Evolutionary conservation across 1,139 yeast genomes (phyloP), one percentile per base, ranked within the genome.

Genomic region (Blastobotrys petasosporus): DNA sequence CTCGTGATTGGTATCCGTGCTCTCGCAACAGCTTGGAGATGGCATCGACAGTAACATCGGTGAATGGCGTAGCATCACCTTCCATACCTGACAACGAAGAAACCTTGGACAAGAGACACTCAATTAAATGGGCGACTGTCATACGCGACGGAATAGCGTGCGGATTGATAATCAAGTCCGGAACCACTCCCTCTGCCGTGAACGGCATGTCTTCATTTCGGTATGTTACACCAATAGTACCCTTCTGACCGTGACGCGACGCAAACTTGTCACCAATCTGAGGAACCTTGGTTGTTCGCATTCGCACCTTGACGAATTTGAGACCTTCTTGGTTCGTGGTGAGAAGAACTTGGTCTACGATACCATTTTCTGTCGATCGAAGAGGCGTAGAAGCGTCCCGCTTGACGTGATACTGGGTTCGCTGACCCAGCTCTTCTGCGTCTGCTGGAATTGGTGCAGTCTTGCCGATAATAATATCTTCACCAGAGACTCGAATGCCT

Each of bases 111-210:
- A 94, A 75, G 64, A 92, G 74, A 82, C 98, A 94, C 71, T 92
- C 99, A 69, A 92, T 92, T 73, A 92, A 84, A 76, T 94, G 98
- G 48, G 98, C 99, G 51, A 92, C 98, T 42, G 99, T 92, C 99
- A 92, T 92, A 77, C 99, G 97, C 49, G 98, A 92, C 58, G 99
- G 99, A 77, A 92, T 92, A 63, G 98, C 98, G 70, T 92, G 99
- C 0, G 99, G 99, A 67, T 92, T 92, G 66, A 92, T 92, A 61
- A 92, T 86, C 65, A 92, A 76, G 71, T 92, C 99, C 4, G 99
- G 99, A 32, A 90, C 97, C 63, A 90, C 70, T 65, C 99, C 99
- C 68, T 92, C 94, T 2, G 86, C 75, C n/a, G 95, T 82, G 66
- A 94, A 92, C 30, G 98, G 99, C 97, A 92, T 92, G 67, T 92